These are phyloP conservation scores for Pythium volutum DNA, from an alignment of 352 stramenopile genomes.

Conservation along the genomic window DNA sequence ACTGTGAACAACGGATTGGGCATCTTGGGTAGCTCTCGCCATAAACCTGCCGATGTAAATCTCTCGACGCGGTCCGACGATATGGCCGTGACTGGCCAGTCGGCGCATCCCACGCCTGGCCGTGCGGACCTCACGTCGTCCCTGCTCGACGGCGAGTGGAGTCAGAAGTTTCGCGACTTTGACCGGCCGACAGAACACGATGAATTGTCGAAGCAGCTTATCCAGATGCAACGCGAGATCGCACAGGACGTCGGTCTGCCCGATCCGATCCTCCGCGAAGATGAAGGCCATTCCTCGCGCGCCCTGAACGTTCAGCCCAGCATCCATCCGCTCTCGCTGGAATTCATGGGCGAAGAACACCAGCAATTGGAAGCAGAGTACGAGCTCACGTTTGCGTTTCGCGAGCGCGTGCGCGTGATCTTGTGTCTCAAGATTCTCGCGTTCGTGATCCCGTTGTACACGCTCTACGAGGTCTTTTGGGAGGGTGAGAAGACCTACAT, in stretches of 20 bases:
- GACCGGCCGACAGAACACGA: slow-evolving; percentile 74
- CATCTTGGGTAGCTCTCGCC: too few species aligned
- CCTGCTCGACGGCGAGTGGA: slow-evolving; percentile 72
- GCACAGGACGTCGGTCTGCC: slow-evolving; percentile 71
- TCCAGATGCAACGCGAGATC: slow-evolving; percentile 62
- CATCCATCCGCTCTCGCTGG: slow-evolving; percentile 71
- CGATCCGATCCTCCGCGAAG: slow-evolving; percentile 60
- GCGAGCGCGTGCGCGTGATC: slow-evolving; percentile 63
- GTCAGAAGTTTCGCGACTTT: slow-evolving; percentile 78
- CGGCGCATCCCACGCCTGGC: slow-evolving; percentile 15
- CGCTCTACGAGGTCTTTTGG: slow-evolving; percentile 65
- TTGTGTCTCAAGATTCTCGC: slow-evolving; percentile 69
- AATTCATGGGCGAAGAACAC: slow-evolving; percentile 85
- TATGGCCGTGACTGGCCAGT: background rate
- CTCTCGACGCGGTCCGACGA: slow-evolving; percentile 27
- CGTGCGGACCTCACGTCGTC: slow-evolving; percentile 45
- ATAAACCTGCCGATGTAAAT: slow-evolving; percentile 5
- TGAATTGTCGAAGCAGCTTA: slow-evolving; percentile 73
- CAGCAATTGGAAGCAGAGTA: slow-evolving; percentile 75
- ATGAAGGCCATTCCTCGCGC: slow-evolving; percentile 60
- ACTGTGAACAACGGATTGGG: background rate
- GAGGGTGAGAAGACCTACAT: slow-evolving; percentile 63
- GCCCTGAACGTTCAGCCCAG: slow-evolving; percentile 61
- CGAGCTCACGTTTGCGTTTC: slow-evolving; percentile 67
- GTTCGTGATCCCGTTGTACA: slow-evolving; percentile 69